Evolutionary conservation across 805 yeast species (phyloP).

Genomic region (Myxozyma sirexii): DNA sequence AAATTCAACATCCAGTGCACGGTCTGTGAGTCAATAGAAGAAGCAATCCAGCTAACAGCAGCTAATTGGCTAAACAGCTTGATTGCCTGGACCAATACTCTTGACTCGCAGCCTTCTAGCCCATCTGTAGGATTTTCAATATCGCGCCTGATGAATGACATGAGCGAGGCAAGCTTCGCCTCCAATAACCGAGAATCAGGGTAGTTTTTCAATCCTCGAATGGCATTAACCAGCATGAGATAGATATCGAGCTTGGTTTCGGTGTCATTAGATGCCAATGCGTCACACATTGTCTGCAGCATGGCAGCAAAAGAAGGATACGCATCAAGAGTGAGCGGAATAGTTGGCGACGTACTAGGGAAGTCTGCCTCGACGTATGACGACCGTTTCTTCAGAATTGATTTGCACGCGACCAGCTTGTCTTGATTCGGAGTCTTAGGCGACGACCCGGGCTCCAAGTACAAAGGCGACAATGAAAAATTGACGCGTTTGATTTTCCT

Average conservation of each 20-base stretch:
- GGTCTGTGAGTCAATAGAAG: conserved; percentile 15
- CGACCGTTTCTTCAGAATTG: conserved; percentile 19
- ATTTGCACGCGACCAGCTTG: conserved; percentile 2
- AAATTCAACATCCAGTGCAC: conserved; percentile 16
- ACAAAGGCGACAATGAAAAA: conserved; percentile 15
- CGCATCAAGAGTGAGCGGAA: conserved; percentile 14
- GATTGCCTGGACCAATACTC: conserved; percentile 23
- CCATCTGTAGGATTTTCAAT: conserved; percentile 22
- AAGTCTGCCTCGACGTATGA: not conserved
- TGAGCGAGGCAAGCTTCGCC: conserved; percentile 3
- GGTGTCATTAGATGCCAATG: conserved; percentile 20
- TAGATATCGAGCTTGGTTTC: conserved; percentile 27
- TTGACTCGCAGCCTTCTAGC: conserved; percentile 26
- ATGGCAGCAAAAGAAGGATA: conserved; percentile 25
- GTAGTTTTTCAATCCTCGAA: conserved; percentile 15
- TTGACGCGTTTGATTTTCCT: conserved; percentile 20
- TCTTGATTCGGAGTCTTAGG: conserved; percentile 15
- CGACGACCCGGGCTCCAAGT: conserved; percentile 7
- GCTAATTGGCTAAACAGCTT: conserved; percentile 16
- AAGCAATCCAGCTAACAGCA: conserved; percentile 2
- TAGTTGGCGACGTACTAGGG: not conserved
- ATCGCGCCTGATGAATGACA: conserved; percentile 25
- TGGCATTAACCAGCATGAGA: conserved; percentile 9
- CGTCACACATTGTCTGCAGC: conserved; percentile 25
- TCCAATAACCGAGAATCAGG: conserved; percentile 19